Base-by-base conservation (phyloP, 1,284 basidiomycete species). In the Ustanciosporium gigantosporum region DNA sequence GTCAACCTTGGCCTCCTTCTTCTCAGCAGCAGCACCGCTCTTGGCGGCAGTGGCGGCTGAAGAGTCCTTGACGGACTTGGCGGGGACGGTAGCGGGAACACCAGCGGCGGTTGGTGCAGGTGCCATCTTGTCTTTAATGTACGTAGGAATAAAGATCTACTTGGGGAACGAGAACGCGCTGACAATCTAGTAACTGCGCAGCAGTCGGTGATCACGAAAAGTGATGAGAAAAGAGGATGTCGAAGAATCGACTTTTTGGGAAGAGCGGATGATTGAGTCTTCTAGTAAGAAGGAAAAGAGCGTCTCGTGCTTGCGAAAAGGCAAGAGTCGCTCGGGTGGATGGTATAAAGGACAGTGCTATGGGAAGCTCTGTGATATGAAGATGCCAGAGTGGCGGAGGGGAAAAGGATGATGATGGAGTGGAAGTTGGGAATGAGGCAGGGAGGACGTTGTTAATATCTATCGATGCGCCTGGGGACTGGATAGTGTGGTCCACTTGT, bases 1-100 rank as follows among this genome's bases (percentile, higher is more conserved):
- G 56, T 81, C 80, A 52, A 79, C 57, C 67, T 77, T 76, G 42
- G 76, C 79, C 55, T 78, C 78, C 53, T 76, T 72, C 66, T 70
- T 64, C 69, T 78, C 72, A 40, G 68, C 77, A 36, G 71, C 66
- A 36, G 62, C 47, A 41, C 65, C 68, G 41, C 67, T 64, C 48
- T 66, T 61, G 49, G 78, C 76, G 34, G 78, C 78, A 22, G 36
- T 23, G 31, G 76, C 77, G 31, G 76, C 77, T 29, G 66, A 77
- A 21, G 68, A 59, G 53, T 67, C 65, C 53, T 76, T 73, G 46
- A 76, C 52, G 48, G 65, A 46, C 64, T 73, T 73, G 47, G 70
- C 64, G 31, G 71, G 61, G 38, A 76, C 59, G 35, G 60, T 70
- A 52, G 74, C 73, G 50, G 74, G 73, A 22, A 73, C 71, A 36